phyloP scores from a whole-genome alignment of 805 yeast genomes.

The Nakazawaea molendinolei region DNA sequence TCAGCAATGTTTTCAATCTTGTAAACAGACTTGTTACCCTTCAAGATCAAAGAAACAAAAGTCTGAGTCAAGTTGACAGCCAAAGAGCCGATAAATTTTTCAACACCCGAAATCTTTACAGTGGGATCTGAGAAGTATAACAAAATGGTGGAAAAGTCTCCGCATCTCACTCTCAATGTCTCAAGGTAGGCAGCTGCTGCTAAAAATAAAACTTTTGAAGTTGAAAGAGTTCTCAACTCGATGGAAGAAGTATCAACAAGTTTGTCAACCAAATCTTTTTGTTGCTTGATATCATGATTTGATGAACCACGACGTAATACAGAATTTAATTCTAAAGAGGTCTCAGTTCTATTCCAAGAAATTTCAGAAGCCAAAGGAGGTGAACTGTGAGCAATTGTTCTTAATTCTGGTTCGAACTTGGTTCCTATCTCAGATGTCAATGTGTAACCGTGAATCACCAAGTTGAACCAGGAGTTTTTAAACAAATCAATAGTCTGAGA shows the following conservation, averaged over 20 bases:
- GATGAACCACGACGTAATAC: slow-evolving; percentile 87
- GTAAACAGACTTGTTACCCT: slow-evolving; percentile 49
- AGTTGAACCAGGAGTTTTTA: slow-evolving; percentile 89
- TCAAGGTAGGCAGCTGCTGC: slow-evolving; percentile 80
- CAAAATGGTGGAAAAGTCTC: slow-evolving; percentile 73
- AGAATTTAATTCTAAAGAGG: slow-evolving; percentile 86
- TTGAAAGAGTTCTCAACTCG: slow-evolving; percentile 50
- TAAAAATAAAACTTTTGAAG: slow-evolving; percentile 79
- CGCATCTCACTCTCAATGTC: slow-evolving; percentile 67
- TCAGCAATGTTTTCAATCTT: slow-evolving; percentile 52
- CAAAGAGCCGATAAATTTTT: slow-evolving; percentile 59
- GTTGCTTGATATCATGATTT: slow-evolving; percentile 69
- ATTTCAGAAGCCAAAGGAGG: slow-evolving; percentile 83
- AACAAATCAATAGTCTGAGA: slow-evolving; percentile 52
- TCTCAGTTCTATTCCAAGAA: slow-evolving; percentile 79
- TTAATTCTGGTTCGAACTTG: slow-evolving; percentile 41
- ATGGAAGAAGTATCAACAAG: slow-evolving; percentile 45
- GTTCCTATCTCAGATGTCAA: slow-evolving; percentile 47
- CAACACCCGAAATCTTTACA: slow-evolving; percentile 57
- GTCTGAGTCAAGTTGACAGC: slow-evolving; percentile 52
- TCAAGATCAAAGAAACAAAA: slow-evolving; percentile 44
- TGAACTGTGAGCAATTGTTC: slow-evolving; percentile 74
- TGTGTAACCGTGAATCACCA: slow-evolving; percentile 88
- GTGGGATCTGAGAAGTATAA: slow-evolving; percentile 86
- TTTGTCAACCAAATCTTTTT: slow-evolving; percentile 50